Conservation (phyloP, 2,329 filamentous ascomycete species). For the Aspergillus felis region DNA sequence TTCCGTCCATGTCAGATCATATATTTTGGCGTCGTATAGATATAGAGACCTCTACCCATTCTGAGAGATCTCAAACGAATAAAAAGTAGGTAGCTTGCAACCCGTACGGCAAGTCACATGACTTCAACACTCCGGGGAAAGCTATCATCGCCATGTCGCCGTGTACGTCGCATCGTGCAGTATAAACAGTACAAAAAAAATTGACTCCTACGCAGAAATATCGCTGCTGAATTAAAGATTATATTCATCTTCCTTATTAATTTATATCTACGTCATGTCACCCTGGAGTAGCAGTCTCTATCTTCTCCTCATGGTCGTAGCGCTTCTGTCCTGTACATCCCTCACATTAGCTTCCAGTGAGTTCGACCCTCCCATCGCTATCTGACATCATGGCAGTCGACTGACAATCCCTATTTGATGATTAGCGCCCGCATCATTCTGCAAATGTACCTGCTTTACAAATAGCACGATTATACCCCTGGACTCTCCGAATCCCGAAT, state of each 20-base stretch:
- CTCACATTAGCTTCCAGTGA: slow-evolving; percentile 34
- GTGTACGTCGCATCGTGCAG: neutral
- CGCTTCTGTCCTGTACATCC: slow-evolving; percentile 24
- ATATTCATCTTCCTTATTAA: neutral
- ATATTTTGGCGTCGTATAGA: neutral
- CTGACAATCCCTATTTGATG: slow-evolving; percentile 1
- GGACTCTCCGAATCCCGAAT: slow-evolving; percentile 38
- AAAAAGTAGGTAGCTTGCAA: too few relatives aligned
- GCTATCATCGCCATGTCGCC: neutral
- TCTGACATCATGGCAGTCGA: neutral
- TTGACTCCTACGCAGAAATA: neutral
- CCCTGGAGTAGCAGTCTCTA: slow-evolving; percentile 10
- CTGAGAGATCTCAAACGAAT: neutral
- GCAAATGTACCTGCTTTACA: slow-evolving; percentile 67
- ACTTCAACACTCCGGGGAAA: slow-evolving; percentile 4
- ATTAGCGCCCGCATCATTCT: slow-evolving; percentile 56
- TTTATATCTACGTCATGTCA: slow-evolving; percentile 19
- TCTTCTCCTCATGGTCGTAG: slow-evolving; percentile 23
- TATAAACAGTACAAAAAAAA: neutral
- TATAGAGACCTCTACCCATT: neutral
- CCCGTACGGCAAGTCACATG: slow-evolving; percentile 9
- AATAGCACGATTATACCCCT: slow-evolving; percentile 67
- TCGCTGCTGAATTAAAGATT: neutral
- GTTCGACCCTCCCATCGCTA: slow-evolving; percentile 10
- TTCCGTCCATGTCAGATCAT: neutral